Evolutionary conservation across 257 asterid species (phyloP), one percentile per base, ranked within the genome.

Genomic region (Primulina huaijiensis): DNA sequence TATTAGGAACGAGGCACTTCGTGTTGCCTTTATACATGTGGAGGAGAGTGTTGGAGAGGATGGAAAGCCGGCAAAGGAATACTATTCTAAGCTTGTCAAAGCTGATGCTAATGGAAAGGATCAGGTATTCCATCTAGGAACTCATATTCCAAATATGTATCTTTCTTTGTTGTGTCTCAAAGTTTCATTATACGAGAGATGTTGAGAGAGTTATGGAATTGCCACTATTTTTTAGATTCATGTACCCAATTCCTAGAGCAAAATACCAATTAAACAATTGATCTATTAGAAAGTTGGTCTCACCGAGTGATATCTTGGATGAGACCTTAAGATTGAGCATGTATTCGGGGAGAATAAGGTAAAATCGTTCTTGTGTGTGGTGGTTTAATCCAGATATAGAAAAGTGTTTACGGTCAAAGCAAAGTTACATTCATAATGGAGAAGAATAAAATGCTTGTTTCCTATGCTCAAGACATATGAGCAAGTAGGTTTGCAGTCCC

Each of bases 21-120:
- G 99, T 50, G 99, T 93, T 78, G 99, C 99, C 78, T 93, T 87
- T 77, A 90, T 93, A 74, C 97, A 93, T 40, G 89, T 79, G 63
- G 97, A 93, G 81, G 99, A 93, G 76, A 78, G 72, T 79, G 78
- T 68, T 69, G 84, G 75, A 62, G 76, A 82, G 34, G 90, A 84
- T 74, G 98, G 98, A 72, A 76, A 70, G 8, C 76, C 82, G 62
- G 71, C 78, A 8, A 89, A 85, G 78, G 92, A 86, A 79, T 93
- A 78, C 72, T 93, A 89, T 78, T 93, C 98, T 3, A 93, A 93
- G 83, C 96, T 93, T 76, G 95, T 93, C 38, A 93, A 93, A 84
- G 96, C 96, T 79, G 97, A 90, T 78, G 95, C 80, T 27, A 83
- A 89, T 53, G 99, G 99, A 71, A 93, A 93, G 79, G 99, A 93